These are phyloP conservation scores for Pseudocohnilembus persalinus DNA, from an alignment of 169 alveolate genomes.

Conservation along the genomic window DNA sequence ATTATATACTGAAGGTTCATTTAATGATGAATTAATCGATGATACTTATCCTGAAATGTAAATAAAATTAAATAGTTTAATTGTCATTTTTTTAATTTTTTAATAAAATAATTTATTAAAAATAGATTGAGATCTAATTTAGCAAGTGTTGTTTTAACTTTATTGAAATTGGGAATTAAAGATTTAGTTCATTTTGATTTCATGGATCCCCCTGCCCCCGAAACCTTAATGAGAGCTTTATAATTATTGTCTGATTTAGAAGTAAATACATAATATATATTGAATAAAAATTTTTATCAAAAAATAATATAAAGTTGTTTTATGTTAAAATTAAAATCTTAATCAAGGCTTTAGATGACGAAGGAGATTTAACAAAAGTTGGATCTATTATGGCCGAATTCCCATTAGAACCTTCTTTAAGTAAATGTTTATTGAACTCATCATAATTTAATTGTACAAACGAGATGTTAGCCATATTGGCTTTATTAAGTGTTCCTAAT, in stretches of 20 bases:
- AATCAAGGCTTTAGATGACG: conserved; percentile 97
- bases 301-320: no score
- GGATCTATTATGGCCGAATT: conserved; percentile 98
- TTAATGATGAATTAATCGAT: conserved; percentile 91
- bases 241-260: conserved; percentile 95
- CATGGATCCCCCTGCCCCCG: conserved; percentile 99
- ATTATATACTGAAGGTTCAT: conserved; percentile 96
- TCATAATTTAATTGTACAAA: conserved; percentile 85
- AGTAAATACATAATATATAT: neutral
- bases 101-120: neutral
- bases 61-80: conserved; percentile 36
- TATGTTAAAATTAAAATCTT: no score
- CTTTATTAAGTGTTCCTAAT: conserved; percentile 93
- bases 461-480: conserved; percentile 90
- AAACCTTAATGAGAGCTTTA: conserved; percentile 96
- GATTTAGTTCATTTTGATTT: conserved; percentile 98
- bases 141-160: conserved; percentile 94
- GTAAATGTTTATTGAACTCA: conserved; percentile 91
- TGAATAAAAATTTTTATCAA: neutral
- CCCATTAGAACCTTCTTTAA: conserved; percentile 99
- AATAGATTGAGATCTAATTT: conserved; percentile 89
- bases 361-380: conserved; percentile 95
- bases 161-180: conserved; percentile 95
- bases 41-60: conserved; percentile 98
- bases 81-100: neutral